Evolutionary conservation across 768 basidiomycete genomes (phyloP).

Genomic region (Dendrothele bispora): DNA sequence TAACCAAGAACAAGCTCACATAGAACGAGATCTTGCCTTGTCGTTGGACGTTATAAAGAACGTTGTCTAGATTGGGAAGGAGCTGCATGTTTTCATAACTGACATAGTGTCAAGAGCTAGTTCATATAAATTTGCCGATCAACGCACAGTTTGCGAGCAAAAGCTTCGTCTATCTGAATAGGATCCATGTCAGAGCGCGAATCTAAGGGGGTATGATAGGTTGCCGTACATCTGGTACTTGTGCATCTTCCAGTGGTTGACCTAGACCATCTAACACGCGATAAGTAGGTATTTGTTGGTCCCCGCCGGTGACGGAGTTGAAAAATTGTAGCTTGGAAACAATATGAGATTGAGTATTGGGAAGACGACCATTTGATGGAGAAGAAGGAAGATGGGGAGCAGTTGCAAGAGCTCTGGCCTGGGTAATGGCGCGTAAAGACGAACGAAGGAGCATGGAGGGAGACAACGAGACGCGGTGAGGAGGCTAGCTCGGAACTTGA

Average conservation of each 20-base stretch:
- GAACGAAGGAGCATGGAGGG: too few relatives aligned
- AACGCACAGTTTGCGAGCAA: slow-evolving; percentile 63
- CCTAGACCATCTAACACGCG: slow-evolving; percentile 84
- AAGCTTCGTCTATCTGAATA: slow-evolving; percentile 61
- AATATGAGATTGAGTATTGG: slow-evolving; percentile 57
- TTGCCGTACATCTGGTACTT: slow-evolving; percentile 63
- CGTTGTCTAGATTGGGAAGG: slow-evolving; percentile 80
- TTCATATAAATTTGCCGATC: background rate
- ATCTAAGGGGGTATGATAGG: background rate
- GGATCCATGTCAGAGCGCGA: slow-evolving; percentile 3
- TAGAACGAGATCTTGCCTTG: slow-evolving; percentile 94
- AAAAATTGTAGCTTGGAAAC: slow-evolving; percentile 74
- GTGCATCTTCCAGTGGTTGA: slow-evolving; percentile 67
- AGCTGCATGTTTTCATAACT: slow-evolving; percentile 81
- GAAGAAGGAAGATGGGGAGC: slow-evolving; percentile 2
- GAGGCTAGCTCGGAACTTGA: too few relatives aligned
- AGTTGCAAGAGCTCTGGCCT: slow-evolving; percentile 6
- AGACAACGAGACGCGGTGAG: too few relatives aligned
- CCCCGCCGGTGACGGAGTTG: slow-evolving; percentile 67
- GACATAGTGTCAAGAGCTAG: background rate
- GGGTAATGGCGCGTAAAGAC: background rate
- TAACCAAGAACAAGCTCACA: slow-evolving; percentile 41
- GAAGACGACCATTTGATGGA: slow-evolving; percentile 28
- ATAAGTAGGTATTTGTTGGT: slow-evolving; percentile 78
- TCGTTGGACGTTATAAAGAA: slow-evolving; percentile 89